Evolutionary conservation across 345 rosid species (phyloP), one percentile per base, ranked within the genome.

Genomic region (Moricandia moricandioides): DNA sequence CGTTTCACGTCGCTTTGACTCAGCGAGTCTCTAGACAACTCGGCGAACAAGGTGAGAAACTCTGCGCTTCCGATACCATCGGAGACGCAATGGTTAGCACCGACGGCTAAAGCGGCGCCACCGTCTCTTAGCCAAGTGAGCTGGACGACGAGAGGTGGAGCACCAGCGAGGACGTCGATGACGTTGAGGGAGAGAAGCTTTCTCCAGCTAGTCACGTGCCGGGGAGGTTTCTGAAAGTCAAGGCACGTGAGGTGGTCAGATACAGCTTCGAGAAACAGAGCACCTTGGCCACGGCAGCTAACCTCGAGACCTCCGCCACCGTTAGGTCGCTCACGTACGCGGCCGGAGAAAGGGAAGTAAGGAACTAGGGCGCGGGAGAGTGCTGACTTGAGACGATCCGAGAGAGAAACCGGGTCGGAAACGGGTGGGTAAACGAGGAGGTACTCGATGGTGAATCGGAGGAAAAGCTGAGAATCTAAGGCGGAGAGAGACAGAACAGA

Each of bases 121-220:
- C 96, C 98, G 57, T 88, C 96, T 52, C 71, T 72, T 5, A 91
- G 91, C 98, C 98, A 93, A 72, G 98, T 89, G 47, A 93, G 91
- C 87, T 93, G 97, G 61, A 91, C 77, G 0, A 86, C 93, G n/a
- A 93, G 81, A 4, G 84, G 85, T 8, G 98, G 96, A 21, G 84
- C 93, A 37, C 91, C 97, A 11, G 79, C 72, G 24, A 93, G 83
- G 4, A 88, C 97, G 57, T 93, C 98, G 2, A 78, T 78, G 81
- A 86, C 91, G 67, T 81, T 82, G 58, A 84, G 59, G 8, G 89
- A 85, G 47, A 91, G 66, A 30, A 93, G 82, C 69, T 83, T 86
- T 75, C 91, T 81, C 98, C 98, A 88, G 56, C 89, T 87, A 1
- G 84, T 69, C 24, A 89, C 93, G 78, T 77, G 76, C 21, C 74